Base-by-base conservation (phyloP, 768 basidiomycete genomes). In the Infundibulicybe gibba region DNA sequence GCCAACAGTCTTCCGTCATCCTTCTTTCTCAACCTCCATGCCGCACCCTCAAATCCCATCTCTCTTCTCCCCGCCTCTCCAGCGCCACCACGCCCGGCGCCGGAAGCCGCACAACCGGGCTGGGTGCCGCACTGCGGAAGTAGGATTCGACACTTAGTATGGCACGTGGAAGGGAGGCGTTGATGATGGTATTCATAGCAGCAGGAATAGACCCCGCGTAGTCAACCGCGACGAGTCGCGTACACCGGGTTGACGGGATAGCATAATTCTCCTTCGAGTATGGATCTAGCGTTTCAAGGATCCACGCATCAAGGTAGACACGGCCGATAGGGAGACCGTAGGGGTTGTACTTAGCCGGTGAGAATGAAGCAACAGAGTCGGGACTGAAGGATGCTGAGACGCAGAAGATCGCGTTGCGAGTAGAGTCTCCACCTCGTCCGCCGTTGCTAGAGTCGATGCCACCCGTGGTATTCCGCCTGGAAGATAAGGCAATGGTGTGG, bases 211-310 rank as follows among this genome's bases (percentile, higher is more conserved):
- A 84, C 2, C 92, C 94, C 8, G 85, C 83, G 58, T 85, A 92
- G 63, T 97, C 94, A 49, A 94, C 77, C 1, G 90, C 87, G 3
- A 89, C 81, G 34, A 95, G 71, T 47, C 90, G 76, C 38, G 88
- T 93, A 62, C 91, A 94, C 40, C 87, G 68, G 33, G 94, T 91
- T 3, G 93, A 97, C 1, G 94, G 97, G 39, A 98, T 95, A 11
- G 91, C 80, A 59, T 93, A 95, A 53, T 91, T 92, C 65, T 95
- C 93, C 50, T 85, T 85, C 17, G 91, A 87, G 49, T 97, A 97
- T 0, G 94, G 94, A 59, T 98, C 95, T 40, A 98, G 77, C 3
- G 95, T 97, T 70, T 99, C 94, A 56, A 97, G 66, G 30, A 95
- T 83, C 97, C 97, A 99, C 2, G 89, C 95, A 57, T 97, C 94